Conservation (phyloP, 2,329 filamentous ascomycete genomes). For the Elsinoe ampelina region DNA sequence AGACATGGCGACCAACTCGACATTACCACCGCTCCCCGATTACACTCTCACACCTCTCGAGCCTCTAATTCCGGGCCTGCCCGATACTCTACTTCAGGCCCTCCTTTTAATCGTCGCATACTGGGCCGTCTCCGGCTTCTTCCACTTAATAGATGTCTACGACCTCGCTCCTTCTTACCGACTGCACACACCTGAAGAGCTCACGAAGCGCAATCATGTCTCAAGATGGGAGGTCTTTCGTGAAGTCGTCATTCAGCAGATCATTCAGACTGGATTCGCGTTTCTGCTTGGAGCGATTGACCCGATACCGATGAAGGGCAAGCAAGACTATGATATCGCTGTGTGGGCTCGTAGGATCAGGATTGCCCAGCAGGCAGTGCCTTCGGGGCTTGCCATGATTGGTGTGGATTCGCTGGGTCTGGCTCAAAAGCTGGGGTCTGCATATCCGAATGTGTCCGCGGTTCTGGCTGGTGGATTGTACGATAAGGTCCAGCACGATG, state of each 20-base stretch:
- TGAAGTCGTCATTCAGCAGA: conserved; percentile 85
- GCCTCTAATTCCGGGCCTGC: conserved; percentile 65
- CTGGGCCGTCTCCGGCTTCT: conserved; percentile 77
- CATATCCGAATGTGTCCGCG: conserved; percentile 65
- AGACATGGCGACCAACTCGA: conserved; percentile 29
- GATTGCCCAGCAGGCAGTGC: conserved; percentile 68
- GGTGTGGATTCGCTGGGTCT: conserved; percentile 69
- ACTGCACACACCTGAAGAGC: conserved; percentile 87
- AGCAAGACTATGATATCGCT: conserved; percentile 75
- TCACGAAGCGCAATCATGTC: conserved; percentile 77
- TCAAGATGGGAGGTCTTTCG: conserved; percentile 75
- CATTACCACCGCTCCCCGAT: conserved; percentile 74
- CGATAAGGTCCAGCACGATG: conserved; percentile 38
- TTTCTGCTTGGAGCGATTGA: conserved; percentile 62
- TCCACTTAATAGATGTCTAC: conserved; percentile 76
- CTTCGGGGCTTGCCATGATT: conserved; percentile 57
- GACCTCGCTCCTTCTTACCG: conserved; percentile 86
- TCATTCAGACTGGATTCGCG: conserved; percentile 72
- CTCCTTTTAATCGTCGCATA: conserved; percentile 73
- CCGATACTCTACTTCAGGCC: conserved; percentile 72
- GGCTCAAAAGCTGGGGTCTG: conserved; percentile 62
- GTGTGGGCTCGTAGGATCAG: conserved; percentile 82
- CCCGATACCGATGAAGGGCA: conserved; percentile 62
- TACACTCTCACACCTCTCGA: conserved; percentile 64
- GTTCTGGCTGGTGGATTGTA: conserved; percentile 74